Conservation (phyloP, 192 early-diverging fungal genomes). For the Coemansia erecta region DNA sequence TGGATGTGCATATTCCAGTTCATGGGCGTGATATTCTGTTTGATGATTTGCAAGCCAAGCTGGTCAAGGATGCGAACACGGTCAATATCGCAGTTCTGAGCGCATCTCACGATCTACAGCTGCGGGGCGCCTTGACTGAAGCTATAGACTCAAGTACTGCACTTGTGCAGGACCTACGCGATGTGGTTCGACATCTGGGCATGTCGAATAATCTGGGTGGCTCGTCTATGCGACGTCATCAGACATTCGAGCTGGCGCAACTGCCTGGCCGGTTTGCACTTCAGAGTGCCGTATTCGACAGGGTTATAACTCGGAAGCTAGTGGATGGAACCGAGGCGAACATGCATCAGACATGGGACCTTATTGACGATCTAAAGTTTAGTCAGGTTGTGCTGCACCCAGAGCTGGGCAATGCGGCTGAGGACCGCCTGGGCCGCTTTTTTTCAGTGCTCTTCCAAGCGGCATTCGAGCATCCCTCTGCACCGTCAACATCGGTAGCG, state of each 20-base stretch:
- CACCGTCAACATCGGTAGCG: background rate
- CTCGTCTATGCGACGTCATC: slow-evolving; percentile 16
- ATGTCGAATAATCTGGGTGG: background rate
- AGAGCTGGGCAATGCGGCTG: background rate
- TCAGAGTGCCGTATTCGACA: slow-evolving; percentile 18
- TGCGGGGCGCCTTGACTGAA: background rate
- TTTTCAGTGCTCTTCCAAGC: slow-evolving; percentile 6
- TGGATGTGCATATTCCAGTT: slow-evolving; percentile 22
- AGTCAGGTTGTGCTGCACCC: slow-evolving; percentile 38
- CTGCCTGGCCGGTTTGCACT: slow-evolving; percentile 16
- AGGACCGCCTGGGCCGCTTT: background rate
- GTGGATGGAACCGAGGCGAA: slow-evolving; percentile 6
- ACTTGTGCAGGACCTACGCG: slow-evolving; percentile 6
- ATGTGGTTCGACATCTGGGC: slow-evolving; percentile 12
- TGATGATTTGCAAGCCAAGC: slow-evolving; percentile 8
- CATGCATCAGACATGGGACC: slow-evolving; percentile 38
- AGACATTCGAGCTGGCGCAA: slow-evolving; percentile 5
- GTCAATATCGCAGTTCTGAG: slow-evolving; percentile 33
- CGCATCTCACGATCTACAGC: slow-evolving; percentile 31
- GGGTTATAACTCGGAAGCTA: slow-evolving; percentile 6
- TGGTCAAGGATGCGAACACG: background rate
- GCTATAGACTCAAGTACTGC: slow-evolving; percentile 5
- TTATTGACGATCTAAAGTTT: slow-evolving; percentile 28
- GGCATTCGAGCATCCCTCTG: background rate
- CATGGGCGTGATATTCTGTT: slow-evolving; percentile 10